These are phyloP conservation scores for Phytophthora pistaciae DNA, from an alignment of 352 stramenopile species.

Conservation along the genomic window DNA sequence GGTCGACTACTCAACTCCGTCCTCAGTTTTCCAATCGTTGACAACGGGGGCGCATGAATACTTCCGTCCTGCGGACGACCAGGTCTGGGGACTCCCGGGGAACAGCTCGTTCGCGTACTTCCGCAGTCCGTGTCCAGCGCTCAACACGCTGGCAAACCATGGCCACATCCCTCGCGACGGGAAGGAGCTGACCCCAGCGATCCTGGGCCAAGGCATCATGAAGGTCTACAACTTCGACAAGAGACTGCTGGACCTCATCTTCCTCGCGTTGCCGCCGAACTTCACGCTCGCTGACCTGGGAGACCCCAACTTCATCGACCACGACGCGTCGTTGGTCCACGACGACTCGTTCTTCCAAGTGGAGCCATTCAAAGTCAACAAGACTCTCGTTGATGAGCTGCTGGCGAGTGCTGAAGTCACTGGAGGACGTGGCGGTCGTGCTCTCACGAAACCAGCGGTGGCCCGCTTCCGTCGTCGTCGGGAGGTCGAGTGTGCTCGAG, in stretches of 20 bases:
- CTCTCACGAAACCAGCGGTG: constrained; percentile 51
- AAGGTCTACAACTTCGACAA: constrained; percentile 61
- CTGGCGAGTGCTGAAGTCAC: constrained; percentile 43
- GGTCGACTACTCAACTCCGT: constrained; percentile 5
- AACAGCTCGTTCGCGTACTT: constrained; percentile 34
- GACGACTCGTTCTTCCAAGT: constrained; percentile 58
- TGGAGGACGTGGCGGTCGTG: constrained; percentile 7
- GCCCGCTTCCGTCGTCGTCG: constrained; percentile 53
- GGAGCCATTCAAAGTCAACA: constrained; percentile 55
- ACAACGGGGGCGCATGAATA: constrained; percentile 47
- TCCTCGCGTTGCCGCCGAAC: constrained; percentile 13
- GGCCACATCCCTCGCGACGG: constrained; percentile 54
- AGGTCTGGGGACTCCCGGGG: constrained; percentile 57
- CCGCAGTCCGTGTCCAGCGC: constrained; percentile 50
- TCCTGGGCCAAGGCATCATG: constrained; percentile 53
- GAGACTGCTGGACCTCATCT: constrained; percentile 30
- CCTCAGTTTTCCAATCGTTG: not conserved
- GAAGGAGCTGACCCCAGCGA: constrained; percentile 34
- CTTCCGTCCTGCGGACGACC: constrained; percentile 41
- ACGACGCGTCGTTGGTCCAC: constrained; percentile 74
- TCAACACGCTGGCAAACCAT: constrained; percentile 64
- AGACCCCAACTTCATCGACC: constrained; percentile 71
- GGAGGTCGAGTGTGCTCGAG: constrained; percentile 43
- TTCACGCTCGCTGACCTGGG: constrained; percentile 59
- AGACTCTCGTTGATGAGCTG: constrained; percentile 50